Percentiles rank a stretch among this genome's conserved stretches.
These are phyloP conservation scores for Ophiostoma pallidulum DNA, from an alignment of 2,329 filamentous ascomycete genomes.

Conservation along the genomic window DNA sequence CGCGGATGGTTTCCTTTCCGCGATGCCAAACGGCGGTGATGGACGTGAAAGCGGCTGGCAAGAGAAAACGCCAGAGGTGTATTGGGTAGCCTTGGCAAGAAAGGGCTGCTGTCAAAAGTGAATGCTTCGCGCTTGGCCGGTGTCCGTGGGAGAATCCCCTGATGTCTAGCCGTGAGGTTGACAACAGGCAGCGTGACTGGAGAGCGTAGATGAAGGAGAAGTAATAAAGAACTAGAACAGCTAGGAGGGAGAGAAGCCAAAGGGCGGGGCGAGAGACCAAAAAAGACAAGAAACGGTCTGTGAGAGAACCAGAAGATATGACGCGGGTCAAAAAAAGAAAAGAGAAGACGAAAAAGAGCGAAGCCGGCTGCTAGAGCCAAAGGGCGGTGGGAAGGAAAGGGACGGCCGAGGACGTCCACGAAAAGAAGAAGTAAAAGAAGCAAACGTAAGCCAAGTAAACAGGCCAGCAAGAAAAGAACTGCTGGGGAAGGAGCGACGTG, in stretches of 20 bases:
- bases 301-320: no score
- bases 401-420: no score
- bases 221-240: not conserved
- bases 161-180: slow-evolving; percentile 2
- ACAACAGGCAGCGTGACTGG: slow-evolving; percentile 2
- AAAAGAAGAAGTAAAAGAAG: not conserved
- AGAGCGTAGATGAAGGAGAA: not conserved
- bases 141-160: not conserved
- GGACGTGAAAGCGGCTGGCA: not conserved
- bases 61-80: not conserved
- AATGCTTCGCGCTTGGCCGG: not conserved
- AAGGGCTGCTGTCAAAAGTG: not conserved
- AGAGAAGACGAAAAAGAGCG: not conserved
- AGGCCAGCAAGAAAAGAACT: slow-evolving; percentile 4
- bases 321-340: not conserved
- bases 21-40: not conserved
- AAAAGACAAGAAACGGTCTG: not conserved
- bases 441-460: not conserved
- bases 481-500: slow-evolving; percentile 2
- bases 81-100: not conserved
- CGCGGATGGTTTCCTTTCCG: not conserved
- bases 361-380: not conserved
- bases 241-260: not conserved
- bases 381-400: not conserved
- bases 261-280: not conserved